These are phyloP conservation scores for Coemansia sp. DNA, from an alignment of 192 early-diverging fungal genomes.

Conservation along the genomic window DNA sequence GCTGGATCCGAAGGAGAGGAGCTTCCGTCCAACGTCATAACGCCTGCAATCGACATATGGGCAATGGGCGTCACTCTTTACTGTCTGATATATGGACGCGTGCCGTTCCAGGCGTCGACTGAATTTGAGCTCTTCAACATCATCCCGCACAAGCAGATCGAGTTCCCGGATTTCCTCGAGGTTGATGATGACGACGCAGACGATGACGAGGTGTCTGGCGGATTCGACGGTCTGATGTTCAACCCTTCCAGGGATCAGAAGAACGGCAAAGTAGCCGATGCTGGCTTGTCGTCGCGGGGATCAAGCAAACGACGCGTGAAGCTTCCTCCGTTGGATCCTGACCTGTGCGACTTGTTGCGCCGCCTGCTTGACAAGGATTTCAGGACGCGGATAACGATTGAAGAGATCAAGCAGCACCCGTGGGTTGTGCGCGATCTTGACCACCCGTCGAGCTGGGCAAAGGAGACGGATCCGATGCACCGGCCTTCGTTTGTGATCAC, in stretches of 20 bases:
- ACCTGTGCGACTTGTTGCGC: constrained; percentile 71
- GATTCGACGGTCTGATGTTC: constrained; percentile 8
- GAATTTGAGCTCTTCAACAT: constrained; percentile 96
- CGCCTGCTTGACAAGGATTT: constrained; percentile 88
- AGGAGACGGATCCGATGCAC: constrained; percentile 71
- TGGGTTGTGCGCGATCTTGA: constrained; percentile 81
- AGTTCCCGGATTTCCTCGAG: constrained; percentile 51
- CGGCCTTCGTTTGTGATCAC: constrained; percentile 73
- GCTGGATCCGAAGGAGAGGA: constrained; percentile 16
- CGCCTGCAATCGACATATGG: constrained; percentile 95
- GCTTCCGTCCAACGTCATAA: constrained; percentile 59
- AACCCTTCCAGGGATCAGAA: constrained; percentile 19
- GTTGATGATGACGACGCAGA: constrained; percentile 12
- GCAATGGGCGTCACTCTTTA: constrained; percentile 96
- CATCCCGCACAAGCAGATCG: constrained; percentile 71
- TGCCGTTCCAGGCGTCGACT: constrained; percentile 90
- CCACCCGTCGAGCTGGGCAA: constrained; percentile 67
- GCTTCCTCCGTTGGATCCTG: constrained; percentile 53
- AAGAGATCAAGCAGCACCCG: constrained; percentile 88
- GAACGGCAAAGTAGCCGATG: not conserved
- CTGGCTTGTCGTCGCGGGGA: not conserved
- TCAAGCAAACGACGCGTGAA: constrained; percentile 8
- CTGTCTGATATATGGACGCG: constrained; percentile 87
- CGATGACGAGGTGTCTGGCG: not conserved
- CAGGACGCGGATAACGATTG: constrained; percentile 74